These are phyloP conservation scores for Cryptococcus amylolentus DNA, from an alignment of 1,284 basidiomycete genomes.

Conservation along the genomic window DNA sequence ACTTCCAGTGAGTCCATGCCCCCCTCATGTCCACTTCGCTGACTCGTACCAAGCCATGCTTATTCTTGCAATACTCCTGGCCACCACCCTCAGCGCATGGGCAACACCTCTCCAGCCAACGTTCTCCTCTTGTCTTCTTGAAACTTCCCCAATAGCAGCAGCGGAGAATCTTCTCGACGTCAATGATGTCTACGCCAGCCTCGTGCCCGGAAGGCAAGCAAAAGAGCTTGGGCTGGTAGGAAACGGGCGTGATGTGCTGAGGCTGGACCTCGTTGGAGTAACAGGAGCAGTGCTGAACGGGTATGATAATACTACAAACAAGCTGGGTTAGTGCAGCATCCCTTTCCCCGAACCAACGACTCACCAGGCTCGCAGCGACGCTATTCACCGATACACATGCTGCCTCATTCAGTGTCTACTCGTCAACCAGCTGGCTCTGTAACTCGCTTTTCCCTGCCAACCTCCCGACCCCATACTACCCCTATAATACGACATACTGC, in stretches of 20 bases:
- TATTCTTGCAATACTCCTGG: slow-evolving; percentile 10
- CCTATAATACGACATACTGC: slow-evolving; percentile 62
- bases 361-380: slow-evolving; percentile 58
- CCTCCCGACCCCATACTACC: slow-evolving; percentile 51
- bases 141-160: slow-evolving; percentile 22
- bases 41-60: slow-evolving; percentile 3
- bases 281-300: slow-evolving; percentile 57
- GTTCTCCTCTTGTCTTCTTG: slow-evolving; percentile 28
- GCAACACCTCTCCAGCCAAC: slow-evolving; percentile 28
- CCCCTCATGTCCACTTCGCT: no score
- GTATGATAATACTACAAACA: slow-evolving; percentile 59
- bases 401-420: slow-evolving; percentile 69
- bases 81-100: slow-evolving; percentile 6
- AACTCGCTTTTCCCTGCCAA: slow-evolving; percentile 66
- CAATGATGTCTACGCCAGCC: slow-evolving; percentile 68
- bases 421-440: slow-evolving; percentile 71
- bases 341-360: neutral
- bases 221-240: slow-evolving; percentile 37
- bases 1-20: no score
- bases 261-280: slow-evolving; percentile 44
- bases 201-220: slow-evolving; percentile 53
- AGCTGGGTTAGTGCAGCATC: slow-evolving; percentile 57
- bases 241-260: slow-evolving; percentile 37
- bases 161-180: slow-evolving; percentile 54
- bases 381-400: slow-evolving; percentile 76